phyloP scores from a whole-genome alignment of 2,329 filamentous ascomycete species.

The Fusarium subtropicale region DNA sequence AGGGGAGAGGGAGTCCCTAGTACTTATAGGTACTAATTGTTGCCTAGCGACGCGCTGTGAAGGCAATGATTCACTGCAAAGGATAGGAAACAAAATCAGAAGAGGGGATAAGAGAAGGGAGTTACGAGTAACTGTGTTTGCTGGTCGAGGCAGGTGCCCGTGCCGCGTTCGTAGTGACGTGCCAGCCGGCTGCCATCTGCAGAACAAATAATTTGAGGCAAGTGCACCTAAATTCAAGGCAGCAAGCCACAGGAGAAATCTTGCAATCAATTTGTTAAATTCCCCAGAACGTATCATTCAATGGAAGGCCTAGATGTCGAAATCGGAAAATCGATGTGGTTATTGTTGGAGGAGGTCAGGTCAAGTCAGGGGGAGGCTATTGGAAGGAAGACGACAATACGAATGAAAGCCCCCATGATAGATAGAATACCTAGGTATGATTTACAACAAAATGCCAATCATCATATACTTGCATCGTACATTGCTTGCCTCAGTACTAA shows the following conservation, averaged over 20 bases:
- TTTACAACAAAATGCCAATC: background rate
- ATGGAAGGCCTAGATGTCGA: background rate
- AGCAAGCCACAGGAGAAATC: background rate
- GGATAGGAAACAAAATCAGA: background rate
- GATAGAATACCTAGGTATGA: no score
- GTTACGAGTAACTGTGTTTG: background rate
- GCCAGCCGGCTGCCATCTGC: conserved; percentile 6
- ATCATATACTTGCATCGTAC: background rate
- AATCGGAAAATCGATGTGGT: background rate
- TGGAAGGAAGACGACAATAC: background rate
- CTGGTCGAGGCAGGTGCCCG: conserved; percentile 20
- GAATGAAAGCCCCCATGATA: background rate
- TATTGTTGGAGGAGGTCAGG: background rate
- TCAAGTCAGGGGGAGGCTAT: background rate
- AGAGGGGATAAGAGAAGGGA: background rate
- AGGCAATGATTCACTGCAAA: conserved; percentile 16
- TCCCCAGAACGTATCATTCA: background rate
- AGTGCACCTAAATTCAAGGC: background rate
- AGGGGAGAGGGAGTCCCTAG: conserved; percentile 7
- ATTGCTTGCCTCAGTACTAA: background rate
- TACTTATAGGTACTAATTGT: conserved; percentile 8
- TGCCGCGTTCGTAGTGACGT: conserved; percentile 3
- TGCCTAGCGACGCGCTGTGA: conserved; percentile 6
- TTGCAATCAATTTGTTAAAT: background rate
- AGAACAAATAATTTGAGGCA: background rate